phyloP scores from a whole-genome alignment of 306 rosid genomes.

The Dryas alaskensis region DNA sequence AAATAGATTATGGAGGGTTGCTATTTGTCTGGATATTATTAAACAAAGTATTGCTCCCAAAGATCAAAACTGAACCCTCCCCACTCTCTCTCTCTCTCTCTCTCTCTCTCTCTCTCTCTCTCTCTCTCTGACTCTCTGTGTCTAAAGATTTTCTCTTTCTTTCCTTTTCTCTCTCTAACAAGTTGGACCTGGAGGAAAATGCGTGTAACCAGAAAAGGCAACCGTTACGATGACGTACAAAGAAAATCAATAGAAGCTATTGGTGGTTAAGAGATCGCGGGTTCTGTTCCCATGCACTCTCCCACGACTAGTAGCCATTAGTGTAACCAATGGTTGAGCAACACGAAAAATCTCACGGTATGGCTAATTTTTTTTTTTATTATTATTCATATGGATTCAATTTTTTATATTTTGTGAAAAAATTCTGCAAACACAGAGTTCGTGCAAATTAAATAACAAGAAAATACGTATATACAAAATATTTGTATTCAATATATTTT shows the following conservation, averaged over 20 bases:
- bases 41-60: background rate
- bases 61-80: background rate
- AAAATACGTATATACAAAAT: too few species aligned
- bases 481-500: too few species aligned
- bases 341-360: background rate
- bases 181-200: constrained; percentile 38
- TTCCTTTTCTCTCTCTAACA: constrained; percentile 7
- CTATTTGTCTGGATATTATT: constrained; percentile 10
- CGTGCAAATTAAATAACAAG: too few species aligned
- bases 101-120: background rate
- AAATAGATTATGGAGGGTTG: constrained; percentile 19
- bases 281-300: background rate
- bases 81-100: background rate
- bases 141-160: background rate
- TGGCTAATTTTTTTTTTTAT: too few species aligned
- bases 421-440: too few species aligned
- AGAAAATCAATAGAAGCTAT: background rate
- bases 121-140: background rate
- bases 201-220: constrained; percentile 44
- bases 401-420: too few species aligned
- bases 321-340: background rate
- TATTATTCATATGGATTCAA: too few species aligned
- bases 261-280: background rate
- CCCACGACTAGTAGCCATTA: background rate
- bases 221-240: constrained; percentile 33